phyloP scores from a whole-genome alignment of 352 stramenopile genomes.

The Phytophthora parvispora region DNA sequence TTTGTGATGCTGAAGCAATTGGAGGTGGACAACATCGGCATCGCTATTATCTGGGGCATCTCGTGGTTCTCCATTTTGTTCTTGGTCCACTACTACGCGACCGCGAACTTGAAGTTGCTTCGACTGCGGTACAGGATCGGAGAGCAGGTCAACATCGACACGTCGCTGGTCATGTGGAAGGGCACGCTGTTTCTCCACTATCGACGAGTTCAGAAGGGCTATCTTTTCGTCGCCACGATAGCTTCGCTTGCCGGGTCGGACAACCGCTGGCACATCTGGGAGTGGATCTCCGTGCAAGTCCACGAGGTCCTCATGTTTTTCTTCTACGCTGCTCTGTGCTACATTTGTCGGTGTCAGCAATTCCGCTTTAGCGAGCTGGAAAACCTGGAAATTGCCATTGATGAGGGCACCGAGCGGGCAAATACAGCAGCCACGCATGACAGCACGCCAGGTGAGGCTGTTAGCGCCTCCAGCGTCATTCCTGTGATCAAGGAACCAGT shows the following conservation, averaged over 20 bases:
- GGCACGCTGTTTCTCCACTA: slow-evolving; percentile 69
- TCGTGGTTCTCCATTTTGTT: slow-evolving; percentile 63
- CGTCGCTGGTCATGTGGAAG: slow-evolving; percentile 58
- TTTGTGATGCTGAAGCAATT: slow-evolving; percentile 54
- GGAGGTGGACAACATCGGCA: slow-evolving; percentile 46
- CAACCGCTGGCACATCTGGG: slow-evolving; percentile 43
- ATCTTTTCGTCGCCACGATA: slow-evolving; percentile 51
- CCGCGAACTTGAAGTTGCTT: slow-evolving; percentile 73
- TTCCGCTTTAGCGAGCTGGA: slow-evolving; percentile 63
- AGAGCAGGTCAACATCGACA: slow-evolving; percentile 56
- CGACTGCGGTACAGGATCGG: slow-evolving; percentile 63
- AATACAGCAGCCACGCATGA: neutral
- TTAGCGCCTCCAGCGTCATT: slow-evolving; percentile 12
- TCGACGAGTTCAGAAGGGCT: slow-evolving; percentile 56
- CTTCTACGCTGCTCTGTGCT: slow-evolving; percentile 50
- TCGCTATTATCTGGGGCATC: slow-evolving; percentile 62
- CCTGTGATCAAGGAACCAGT: slow-evolving; percentile 14
- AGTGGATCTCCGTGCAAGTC: slow-evolving; percentile 41
- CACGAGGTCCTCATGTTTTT: slow-evolving; percentile 56
- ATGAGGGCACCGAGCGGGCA: neutral
- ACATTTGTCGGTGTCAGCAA: slow-evolving; percentile 65
- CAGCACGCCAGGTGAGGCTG: slow-evolving; percentile 2
- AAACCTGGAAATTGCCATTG: slow-evolving; percentile 25
- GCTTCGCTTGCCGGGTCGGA: slow-evolving; percentile 45
- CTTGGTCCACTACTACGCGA: slow-evolving; percentile 68